Conservation (phyloP, 2,329 filamentous ascomycete species). For the Bipolaris victoriae region DNA sequence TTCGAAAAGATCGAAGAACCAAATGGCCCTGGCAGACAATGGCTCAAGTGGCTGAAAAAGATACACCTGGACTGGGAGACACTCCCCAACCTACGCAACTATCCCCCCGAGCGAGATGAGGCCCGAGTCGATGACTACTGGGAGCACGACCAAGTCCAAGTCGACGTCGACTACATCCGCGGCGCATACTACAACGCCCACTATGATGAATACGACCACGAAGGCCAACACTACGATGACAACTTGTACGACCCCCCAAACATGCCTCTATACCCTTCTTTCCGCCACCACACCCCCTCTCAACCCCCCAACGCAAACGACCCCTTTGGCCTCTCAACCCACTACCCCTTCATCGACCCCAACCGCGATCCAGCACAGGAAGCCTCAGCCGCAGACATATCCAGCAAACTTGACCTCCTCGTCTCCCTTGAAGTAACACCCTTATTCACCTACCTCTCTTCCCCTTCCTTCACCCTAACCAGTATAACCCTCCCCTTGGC, state of each 20-base stretch:
- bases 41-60: constrained; percentile 40
- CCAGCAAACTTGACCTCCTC: constrained; percentile 41
- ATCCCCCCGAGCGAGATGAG: constrained; percentile 37
- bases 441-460: constrained; percentile 41
- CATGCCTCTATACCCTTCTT: constrained; percentile 35
- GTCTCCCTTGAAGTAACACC: constrained; percentile 42
- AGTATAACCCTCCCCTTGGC: constrained; percentile 43
- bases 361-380: constrained; percentile 19
- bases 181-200: constrained; percentile 34
- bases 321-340: constrained; percentile 38
- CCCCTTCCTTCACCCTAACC: constrained; percentile 32
- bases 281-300: constrained; percentile 18
- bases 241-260: constrained; percentile 42
- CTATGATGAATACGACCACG: constrained; percentile 46
- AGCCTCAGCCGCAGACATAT: constrained; percentile 28
- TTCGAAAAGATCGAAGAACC: constrained; percentile 37
- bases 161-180: constrained; percentile 39
- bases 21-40: constrained; percentile 32
- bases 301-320: constrained; percentile 25
- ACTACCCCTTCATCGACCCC: constrained; percentile 43
- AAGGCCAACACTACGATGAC: constrained; percentile 43
- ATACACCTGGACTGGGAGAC: constrained; percentile 47
- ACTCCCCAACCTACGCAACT: constrained; percentile 41
- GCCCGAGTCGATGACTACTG: constrained; percentile 37
- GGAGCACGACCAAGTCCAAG: constrained; percentile 28